Base-by-base conservation (phyloP, 2,329 filamentous ascomycete genomes). In the Fusarium abutilonis region DNA sequence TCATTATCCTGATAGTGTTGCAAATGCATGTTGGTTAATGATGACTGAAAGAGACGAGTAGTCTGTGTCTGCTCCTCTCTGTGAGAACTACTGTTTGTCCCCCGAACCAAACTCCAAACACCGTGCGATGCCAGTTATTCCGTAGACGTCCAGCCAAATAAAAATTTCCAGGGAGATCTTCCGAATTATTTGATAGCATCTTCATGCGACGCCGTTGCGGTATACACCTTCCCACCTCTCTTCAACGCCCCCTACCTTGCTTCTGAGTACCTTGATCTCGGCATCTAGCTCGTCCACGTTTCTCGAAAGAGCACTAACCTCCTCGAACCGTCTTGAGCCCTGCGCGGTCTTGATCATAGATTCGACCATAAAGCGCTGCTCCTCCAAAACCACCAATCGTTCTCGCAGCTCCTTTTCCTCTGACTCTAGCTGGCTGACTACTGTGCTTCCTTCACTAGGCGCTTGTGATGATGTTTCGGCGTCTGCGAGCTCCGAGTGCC, bases 361-460 rank as follows among this genome's bases (percentile, higher is more conserved):
- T 34, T 88, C 86, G 0, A 97, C 92, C 77, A 97, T 87, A 76
- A 96, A 96, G 63, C 88, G 89, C 74, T 97, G 93, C 76, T 97
- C 93, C 74, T 97, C 92, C 1, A 97, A 82, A 7, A 97, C 89
- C 28, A 95, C 90, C 11, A 97, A 79, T 4, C 87, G 82, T 70
- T 97, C 93, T 14, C 90, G 85, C 2, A 96, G 78, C 17, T 91
- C 86, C 73, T 92, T 94, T 74, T 97, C 93, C 72, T 97, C 92
- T 0, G 84, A 86, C 75, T 96, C 93, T 5, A 96, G 77, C 31
- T 81, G 78, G 54, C 82, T 85, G 1, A 84, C 78, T 1, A 79
- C 79, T 13, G 82, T 86, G 70, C 82, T 85, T 2, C 77, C 75
- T 58, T 86, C 83, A 68, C 82, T 85, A 0, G 73, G 69, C 1